phyloP scores from a whole-genome alignment of 2,329 filamentous ascomycete species.

The Magnaporthiopsis rhizophila region DNA sequence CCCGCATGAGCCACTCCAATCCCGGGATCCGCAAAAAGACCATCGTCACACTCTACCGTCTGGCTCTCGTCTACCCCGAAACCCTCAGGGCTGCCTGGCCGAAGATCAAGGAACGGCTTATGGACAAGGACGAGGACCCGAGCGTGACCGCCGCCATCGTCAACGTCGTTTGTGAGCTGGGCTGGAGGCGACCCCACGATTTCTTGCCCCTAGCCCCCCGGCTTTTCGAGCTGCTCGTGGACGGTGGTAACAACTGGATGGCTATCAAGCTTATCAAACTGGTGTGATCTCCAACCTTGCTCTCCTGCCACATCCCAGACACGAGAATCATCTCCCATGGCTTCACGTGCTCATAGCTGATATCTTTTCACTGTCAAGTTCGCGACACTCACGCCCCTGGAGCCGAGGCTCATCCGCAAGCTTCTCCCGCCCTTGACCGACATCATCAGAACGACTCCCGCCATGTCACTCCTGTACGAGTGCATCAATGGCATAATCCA shows the following conservation, averaged over 20 bases:
- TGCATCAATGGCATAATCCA: slow-evolving; percentile 98
- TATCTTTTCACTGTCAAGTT: slow-evolving; percentile 53
- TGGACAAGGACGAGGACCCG: slow-evolving; percentile 82
- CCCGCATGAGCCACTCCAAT: slow-evolving; percentile 78
- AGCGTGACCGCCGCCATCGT: slow-evolving; percentile 94
- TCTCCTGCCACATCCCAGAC: neutral
- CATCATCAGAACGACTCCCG: slow-evolving; percentile 87
- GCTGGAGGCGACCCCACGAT: slow-evolving; percentile 88
- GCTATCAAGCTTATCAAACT: slow-evolving; percentile 98
- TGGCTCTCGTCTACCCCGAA: slow-evolving; percentile 94
- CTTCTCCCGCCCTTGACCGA: slow-evolving; percentile 83
- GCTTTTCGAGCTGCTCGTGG: slow-evolving; percentile 84
- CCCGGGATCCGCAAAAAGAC: slow-evolving; percentile 89
- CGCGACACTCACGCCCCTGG: slow-evolving; percentile 84
- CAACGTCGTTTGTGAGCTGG: slow-evolving; percentile 93
- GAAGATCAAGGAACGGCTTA: slow-evolving; percentile 88
- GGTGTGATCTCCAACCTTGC: slow-evolving; percentile 33
- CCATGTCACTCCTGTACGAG: slow-evolving; percentile 97
- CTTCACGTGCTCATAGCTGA: neutral
- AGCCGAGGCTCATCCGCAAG: slow-evolving; percentile 86
- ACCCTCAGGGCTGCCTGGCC: slow-evolving; percentile 90
- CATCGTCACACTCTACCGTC: slow-evolving; percentile 84
- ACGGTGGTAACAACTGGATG: slow-evolving; percentile 98
- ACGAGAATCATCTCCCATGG: neutral
- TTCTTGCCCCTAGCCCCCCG: slow-evolving; percentile 87